Evolutionary conservation across 129 eudicot species (phyloP).

Genomic region (Flaveria brownii): DNA sequence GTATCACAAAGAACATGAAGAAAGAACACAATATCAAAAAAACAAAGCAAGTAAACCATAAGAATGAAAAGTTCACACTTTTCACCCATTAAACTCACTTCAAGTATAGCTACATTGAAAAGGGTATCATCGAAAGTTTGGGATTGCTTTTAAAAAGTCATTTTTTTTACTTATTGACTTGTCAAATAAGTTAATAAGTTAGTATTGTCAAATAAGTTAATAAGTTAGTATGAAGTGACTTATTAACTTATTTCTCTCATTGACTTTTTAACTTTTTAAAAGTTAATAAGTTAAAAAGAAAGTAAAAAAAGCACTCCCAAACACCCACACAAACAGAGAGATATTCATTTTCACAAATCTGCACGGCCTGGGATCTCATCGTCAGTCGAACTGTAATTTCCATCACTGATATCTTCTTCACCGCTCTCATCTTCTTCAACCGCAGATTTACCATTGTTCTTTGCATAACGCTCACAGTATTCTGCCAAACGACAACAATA

Average conservation of each 20-base stretch:
- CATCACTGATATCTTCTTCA: slow-evolving; percentile 55
- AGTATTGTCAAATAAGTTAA: too few relatives aligned
- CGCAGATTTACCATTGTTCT: slow-evolving; percentile 38
- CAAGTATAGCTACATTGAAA: slow-evolving; percentile 16
- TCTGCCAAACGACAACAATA: slow-evolving; percentile 30
- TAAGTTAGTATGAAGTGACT: too few relatives aligned
- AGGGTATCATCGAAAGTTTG: neutral
- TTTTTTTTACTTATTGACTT: too few relatives aligned
- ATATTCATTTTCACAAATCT: slow-evolving; percentile 37
- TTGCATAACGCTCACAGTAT: slow-evolving; percentile 58
- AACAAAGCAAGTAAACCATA: neutral
- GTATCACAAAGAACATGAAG: neutral
- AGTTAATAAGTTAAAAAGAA: too few relatives aligned
- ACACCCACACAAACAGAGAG: slow-evolving; percentile 9
- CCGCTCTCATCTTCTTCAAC: slow-evolving; percentile 54
- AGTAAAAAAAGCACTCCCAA: too few relatives aligned
- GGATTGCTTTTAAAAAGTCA: too few relatives aligned
- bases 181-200: too few relatives aligned
- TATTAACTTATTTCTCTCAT: too few relatives aligned
- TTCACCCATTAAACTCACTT: slow-evolving; percentile 16
- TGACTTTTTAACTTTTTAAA: too few relatives aligned
- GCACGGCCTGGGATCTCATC: slow-evolving; percentile 57
- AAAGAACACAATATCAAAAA: neutral
- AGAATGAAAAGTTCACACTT: slow-evolving; percentile 7
- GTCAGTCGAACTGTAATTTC: slow-evolving; percentile 48